Evolutionary conservation across 78 protist species (phyloP).

Genomic region (Cyanophora paradoxa): DNA sequence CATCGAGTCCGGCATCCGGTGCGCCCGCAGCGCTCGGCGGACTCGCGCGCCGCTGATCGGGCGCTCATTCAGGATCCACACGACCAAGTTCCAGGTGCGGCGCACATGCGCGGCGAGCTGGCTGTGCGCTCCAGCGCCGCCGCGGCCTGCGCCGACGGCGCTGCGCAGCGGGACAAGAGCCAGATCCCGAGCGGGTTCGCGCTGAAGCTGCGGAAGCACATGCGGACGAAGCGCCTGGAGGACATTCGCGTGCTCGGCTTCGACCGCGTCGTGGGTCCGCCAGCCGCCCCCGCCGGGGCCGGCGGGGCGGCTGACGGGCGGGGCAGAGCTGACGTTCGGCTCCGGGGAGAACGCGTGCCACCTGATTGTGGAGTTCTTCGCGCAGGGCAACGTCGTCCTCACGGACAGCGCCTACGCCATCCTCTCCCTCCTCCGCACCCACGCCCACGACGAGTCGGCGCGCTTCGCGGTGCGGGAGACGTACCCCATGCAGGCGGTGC

Average conservation of each 20-base stretch:
- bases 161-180: conserved; percentile 65
- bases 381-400: conserved; percentile 41
- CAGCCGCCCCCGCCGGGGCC: not conserved
- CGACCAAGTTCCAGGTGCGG: conserved; percentile 68
- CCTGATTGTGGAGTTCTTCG: conserved; percentile 56
- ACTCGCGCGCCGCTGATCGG: no score
- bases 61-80: no score
- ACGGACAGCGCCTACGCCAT: conserved; percentile 44
- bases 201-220: conserved; percentile 82
- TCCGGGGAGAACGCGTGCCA: conserved; percentile 51
- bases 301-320: no score
- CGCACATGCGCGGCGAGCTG: no score
- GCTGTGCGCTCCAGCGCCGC: no score
- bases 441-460: conserved; percentile 26
- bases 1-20: conserved; percentile 79
- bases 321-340: conserved; percentile 64
- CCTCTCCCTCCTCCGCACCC: conserved; percentile 48
- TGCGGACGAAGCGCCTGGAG: conserved; percentile 63
- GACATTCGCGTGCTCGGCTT: conserved; percentile 75
- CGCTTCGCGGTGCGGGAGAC: conserved; percentile 45
- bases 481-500: conserved; percentile 29
- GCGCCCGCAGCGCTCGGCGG: no score
- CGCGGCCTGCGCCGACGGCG: no score
- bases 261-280: conserved; percentile 72
- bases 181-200: conserved; percentile 66